Evolutionary conservation across 1,284 basidiomycete species (phyloP).

Genomic region (Trichosporon asahii): DNA sequence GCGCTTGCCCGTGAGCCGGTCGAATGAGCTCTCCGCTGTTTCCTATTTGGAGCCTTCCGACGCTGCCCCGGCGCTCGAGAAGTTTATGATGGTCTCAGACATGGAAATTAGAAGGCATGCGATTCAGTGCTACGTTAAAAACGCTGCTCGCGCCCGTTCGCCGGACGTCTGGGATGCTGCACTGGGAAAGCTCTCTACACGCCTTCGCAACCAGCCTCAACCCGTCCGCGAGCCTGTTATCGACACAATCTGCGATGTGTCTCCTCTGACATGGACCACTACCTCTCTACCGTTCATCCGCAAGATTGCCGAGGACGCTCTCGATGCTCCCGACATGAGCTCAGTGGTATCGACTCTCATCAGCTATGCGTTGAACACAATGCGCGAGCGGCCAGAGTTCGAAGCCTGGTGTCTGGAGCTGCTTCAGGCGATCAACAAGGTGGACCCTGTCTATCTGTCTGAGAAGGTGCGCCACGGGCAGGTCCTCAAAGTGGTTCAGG

Average conservation of each 20-base stretch:
- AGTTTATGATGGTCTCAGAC: background rate
- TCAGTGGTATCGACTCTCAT: background rate
- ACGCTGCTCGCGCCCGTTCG: background rate
- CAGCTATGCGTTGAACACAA: background rate
- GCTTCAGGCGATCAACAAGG: background rate
- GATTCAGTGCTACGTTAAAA: background rate
- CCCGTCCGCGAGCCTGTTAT: background rate
- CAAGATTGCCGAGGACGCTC: background rate
- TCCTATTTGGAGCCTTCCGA: background rate
- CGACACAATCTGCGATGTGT: background rate
- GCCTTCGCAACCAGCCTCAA: slow-evolving; percentile 3
- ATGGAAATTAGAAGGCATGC: background rate
- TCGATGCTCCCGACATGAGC: background rate
- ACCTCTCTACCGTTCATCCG: background rate
- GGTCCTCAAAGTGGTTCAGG: background rate
- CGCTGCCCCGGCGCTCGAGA: background rate
- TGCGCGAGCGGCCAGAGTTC: background rate
- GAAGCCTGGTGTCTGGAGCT: background rate
- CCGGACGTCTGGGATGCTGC: background rate
- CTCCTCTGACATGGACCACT: background rate
- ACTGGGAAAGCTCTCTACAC: background rate
- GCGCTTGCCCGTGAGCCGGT: background rate
- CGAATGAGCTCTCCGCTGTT: background rate
- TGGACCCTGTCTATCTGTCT: background rate
- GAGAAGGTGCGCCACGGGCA: background rate